Base-by-base conservation (phyloP, 2,329 filamentous ascomycete species). In the Dothideomycetes sp. region DNA sequence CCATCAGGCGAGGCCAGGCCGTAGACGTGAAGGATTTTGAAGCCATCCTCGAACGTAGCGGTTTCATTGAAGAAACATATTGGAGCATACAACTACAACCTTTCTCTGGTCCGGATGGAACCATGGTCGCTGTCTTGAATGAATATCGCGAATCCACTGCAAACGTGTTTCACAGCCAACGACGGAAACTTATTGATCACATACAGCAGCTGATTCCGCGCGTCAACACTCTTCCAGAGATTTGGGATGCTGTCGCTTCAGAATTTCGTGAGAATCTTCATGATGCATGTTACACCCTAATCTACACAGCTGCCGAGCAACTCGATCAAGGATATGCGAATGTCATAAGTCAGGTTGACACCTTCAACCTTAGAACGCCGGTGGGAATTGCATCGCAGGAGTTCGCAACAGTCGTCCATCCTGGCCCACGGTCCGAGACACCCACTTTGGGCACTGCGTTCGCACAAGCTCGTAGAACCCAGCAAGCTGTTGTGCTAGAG, bases 51-150 rank as follows among this genome's bases (percentile, higher is more conserved):
- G 31, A 34, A 10, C 30, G 39, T 5, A 22, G 52, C 18, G 55
- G 52, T 3, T 53, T 49, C 12, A 23, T 51, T 5, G 55, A 59
- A 33, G 54, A 58, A 38, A 52, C 50, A 3, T 57, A 51, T 34
- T 58, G 51, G 47, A 43, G 53, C 18, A 51, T 53, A 18, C 49
- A 50, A 12, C 31, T 56, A 8, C 37, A 56, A 4, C 56, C 56
- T 1, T 44, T 57, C 6, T 41, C 52, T 10, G 51, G 49, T 5
- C 20, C 36, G 11, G 41, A 47, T 20, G 45, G 45, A 4, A 19
- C 25, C 2, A 43, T 41, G 20, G 32, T 41, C 18, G 44, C 37
- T 8, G 41, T 41, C 13, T 13, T 46, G n/a, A 43, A 45, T 19
- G 45, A 45, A 33, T 45, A 41, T 16, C 42, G 37, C 10, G 47